phyloP scores from a whole-genome alignment of 257 asterid genomes.

The Solanum piurae region DNA sequence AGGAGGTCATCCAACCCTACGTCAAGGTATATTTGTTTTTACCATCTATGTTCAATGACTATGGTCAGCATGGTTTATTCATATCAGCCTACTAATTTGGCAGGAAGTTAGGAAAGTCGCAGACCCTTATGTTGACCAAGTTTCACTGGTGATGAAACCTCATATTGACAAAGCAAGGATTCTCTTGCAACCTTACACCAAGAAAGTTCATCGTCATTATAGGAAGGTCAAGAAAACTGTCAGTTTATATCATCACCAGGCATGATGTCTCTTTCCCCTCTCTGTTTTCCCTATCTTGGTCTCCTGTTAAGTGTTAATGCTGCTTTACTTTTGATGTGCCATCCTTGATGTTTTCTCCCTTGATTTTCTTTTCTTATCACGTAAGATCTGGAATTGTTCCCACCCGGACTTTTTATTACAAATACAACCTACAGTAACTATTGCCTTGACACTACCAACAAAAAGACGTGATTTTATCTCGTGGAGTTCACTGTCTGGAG shows the following conservation, averaged over 20 bases:
- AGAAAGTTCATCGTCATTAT: conserved; percentile 11
- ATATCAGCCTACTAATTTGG: neutral
- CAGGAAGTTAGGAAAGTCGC: conserved; percentile 29
- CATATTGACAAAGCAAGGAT: conserved; percentile 16
- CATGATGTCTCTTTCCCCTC: neutral
- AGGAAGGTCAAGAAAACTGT: conserved; percentile 4
- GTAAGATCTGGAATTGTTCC: neutral
- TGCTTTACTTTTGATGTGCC: neutral
- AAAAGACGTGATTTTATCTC: neutral
- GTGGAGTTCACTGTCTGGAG: neutral
- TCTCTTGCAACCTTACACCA: conserved; percentile 25
- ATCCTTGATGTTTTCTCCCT: neutral
- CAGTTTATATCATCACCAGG: conserved; percentile 28
- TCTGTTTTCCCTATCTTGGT: neutral
- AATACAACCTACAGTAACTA: neutral
- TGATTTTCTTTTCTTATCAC: neutral
- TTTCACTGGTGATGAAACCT: conserved; percentile 18
- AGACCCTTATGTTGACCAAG: conserved; percentile 28
- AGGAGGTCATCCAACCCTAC: conserved; percentile 17
- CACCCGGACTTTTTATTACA: neutral
- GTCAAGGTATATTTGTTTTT: conserved; percentile 15
- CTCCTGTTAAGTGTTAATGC: neutral
- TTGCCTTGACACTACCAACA: neutral
- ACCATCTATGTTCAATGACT: neutral
- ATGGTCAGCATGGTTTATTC: neutral